These are phyloP conservation scores for Phoma sp. DNA, from an alignment of 2,329 filamentous ascomycete species.

Conservation along the genomic window DNA sequence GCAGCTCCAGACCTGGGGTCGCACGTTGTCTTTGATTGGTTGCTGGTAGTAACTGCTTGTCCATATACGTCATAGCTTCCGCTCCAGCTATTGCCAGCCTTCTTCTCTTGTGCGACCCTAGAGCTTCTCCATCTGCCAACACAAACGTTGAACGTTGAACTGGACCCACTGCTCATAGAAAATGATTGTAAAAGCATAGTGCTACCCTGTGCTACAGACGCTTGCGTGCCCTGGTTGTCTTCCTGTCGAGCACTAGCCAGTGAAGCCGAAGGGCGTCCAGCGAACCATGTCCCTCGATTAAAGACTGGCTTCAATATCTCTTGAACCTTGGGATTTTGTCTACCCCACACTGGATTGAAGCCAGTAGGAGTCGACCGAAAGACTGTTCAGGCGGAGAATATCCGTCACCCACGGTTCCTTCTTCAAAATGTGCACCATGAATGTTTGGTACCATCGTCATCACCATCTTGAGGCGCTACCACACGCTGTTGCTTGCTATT, in stretches of 20 bases:
- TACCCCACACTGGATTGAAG: not conserved
- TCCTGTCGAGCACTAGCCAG: not conserved
- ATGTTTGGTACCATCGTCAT: conserved; percentile 1
- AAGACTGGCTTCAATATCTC: not conserved
- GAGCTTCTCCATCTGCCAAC: not conserved
- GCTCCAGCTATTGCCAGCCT: not conserved
- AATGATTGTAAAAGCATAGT: no score
- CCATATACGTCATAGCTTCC: conserved; percentile 25
- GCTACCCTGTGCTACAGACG: no score
- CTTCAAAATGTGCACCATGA: not conserved
- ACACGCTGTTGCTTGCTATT: not conserved
- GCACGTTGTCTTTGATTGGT: conserved; percentile 39
- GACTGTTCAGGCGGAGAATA: not conserved
- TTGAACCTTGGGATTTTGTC: not conserved
- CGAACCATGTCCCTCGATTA: not conserved
- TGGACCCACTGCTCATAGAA: no score
- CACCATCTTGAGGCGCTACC: not conserved
- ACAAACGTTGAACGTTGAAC: no score
- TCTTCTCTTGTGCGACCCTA: not conserved
- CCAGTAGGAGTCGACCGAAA: not conserved
- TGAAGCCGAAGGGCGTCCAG: not conserved
- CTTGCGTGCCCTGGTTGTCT: not conserved
- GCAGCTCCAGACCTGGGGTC: conserved; percentile 27
- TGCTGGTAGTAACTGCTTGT: conserved; percentile 23
- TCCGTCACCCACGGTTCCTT: not conserved